Base-by-base conservation (phyloP, 371 early-diverging fungal species). In the Mucor sp. region DNA sequence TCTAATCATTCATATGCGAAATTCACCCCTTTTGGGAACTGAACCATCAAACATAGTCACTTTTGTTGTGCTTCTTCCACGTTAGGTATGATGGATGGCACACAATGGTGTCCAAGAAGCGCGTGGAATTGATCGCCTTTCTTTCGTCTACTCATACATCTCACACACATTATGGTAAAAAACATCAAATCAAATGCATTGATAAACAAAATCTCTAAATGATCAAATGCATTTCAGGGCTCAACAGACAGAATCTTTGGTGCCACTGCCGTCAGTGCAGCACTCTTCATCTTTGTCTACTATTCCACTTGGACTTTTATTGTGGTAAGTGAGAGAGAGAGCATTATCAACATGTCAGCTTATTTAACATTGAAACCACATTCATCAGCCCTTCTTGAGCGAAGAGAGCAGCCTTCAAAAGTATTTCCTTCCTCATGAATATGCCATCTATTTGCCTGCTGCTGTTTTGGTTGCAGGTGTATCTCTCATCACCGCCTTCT, bases 271-370 rank as follows among this genome's bases (percentile, higher is more conserved):
- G 84, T 93, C 60, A 78, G 83, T 15, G 74, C 93, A 53, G 88
- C 91, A 53, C 74, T 87, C 27, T 73, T 87, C 48, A 90, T 94
- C 57, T 95, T 95, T 72, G 68, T 85, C 44, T 96, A 96, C 75
- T 96, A 95, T 79, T 87, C 94, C 15, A 74, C 88, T 59, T 96
- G 96, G 96, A 90, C 93, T 2, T 82, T 96, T 43, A 75, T 94
- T 37, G 85, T 95, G 85, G 92, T 93, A 81, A 70, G 76, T 57
- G 9, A 32, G 19, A 5, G 9, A 32, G 19, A 5, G 44, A 33
- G 33, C 33, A 33, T 6, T 7, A 33, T 33, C 6, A 7, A 33
- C 8, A 33, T 33, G 8, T 21, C 4, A 2, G 19, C 23, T 58
- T 23, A 37, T 35, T 17, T 33, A 63, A 27, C 25, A 17, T 58